These are phyloP conservation scores for Dictyostelium purpureum DNA, from an alignment of 78 protist species.

Conservation along the genomic window DNA sequence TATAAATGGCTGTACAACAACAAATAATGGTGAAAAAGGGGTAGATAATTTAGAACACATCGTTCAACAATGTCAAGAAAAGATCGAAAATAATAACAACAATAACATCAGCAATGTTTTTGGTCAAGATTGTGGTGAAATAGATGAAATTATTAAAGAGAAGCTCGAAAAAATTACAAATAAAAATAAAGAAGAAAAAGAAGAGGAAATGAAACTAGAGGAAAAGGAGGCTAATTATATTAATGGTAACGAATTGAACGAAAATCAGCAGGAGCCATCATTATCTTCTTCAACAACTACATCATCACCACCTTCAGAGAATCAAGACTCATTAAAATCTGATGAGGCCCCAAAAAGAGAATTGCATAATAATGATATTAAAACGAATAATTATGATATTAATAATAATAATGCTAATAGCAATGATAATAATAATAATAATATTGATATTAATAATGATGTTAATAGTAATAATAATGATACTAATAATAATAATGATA, in stretches of 20 bases:
- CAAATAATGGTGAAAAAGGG: background rate
- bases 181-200: background rate
- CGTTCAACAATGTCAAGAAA: background rate
- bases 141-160: background rate
- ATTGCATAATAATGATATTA: no score
- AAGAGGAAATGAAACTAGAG: background rate
- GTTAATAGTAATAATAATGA: background rate
- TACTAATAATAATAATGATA: background rate
- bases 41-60: background rate
- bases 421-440: background rate
- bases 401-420: background rate
- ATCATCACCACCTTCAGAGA: background rate
- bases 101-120: background rate
- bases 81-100: background rate
- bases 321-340: background rate
- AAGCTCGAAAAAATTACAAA: background rate
- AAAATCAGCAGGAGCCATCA: background rate
- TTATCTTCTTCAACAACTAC: background rate
- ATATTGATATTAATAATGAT: background rate
- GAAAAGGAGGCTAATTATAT: background rate
- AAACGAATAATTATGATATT: no score
- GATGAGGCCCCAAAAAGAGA: no score
- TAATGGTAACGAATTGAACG: background rate
- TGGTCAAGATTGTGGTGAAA: no score
- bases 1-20: background rate